Base-by-base conservation (phyloP, 2,329 filamentous ascomycete species). In the Pyrenophora graminea region DNA sequence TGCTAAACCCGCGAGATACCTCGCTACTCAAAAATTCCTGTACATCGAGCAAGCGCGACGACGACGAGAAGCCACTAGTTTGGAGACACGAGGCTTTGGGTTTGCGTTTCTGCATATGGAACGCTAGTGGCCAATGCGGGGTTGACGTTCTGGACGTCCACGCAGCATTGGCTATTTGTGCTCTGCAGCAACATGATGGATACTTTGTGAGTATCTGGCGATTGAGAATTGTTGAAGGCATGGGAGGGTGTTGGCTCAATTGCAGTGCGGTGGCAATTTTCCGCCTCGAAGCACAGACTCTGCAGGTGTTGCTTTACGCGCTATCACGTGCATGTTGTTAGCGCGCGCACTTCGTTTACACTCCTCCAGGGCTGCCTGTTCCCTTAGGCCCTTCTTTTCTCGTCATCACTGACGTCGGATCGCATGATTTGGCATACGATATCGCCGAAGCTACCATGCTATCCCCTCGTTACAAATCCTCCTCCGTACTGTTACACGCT, bases 11-110 rank as follows among this genome's bases (percentile, higher is more conserved):
- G 8, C 84, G 81, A 67, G 93, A 94, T 48, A 91, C 71, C 1
- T 66, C 77, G 68, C 91, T 83, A 1, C 81, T 84, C 88, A 88
- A 94, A 67, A 79, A 89, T 48, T 12, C 23, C 39, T 51, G 54
- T 10, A 51, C 52, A 18, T 31, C 17, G 4, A 7, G 23, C 23
- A 9, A 3, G 41, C 39, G 3, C 31, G 39, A 30, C 8, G 38
- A 37, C 10, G 52, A 58, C 8, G 46, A 44, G 25, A 51, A 52
- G 5, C 56, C 45, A 15, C 40, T 48, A 1, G 51, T 34, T 12
- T 51, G 48, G 3, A 57, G 47, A 15, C 47, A 41, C 15, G 52
- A 55, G 39, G 54, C 50, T 5, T 38, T 45, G 13, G 31, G 19
- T 17, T 58, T 38, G n/a, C 52, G 58, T 13, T 48, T 47, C 44